Evolutionary conservation across 164 flowering plant genomes (phyloP), one percentile per base, ranked within the genome.

Genomic region (Piper longum): DNA sequence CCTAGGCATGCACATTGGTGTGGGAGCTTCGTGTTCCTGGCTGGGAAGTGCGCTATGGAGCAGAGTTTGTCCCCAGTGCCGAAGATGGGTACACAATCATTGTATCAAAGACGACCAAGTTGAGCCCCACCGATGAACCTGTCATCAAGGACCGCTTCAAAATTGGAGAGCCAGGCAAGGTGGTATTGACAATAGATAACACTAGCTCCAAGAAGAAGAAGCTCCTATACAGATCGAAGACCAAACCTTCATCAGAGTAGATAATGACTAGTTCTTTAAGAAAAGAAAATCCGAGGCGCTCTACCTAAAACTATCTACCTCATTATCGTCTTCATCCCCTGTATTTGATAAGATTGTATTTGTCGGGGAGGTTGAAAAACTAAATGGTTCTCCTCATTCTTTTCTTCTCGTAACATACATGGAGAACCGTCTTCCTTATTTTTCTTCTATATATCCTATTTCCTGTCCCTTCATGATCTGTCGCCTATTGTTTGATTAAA

Each of bases 21-120:
- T 90, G 97, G 97, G 95, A 86, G 75, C 63, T 79, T 5, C 73
- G 95, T 73, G 95, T 86, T 1, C 71, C 82, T 11, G 95, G 97
- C 7, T 88, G 95, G 92, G 97, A 88, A 3, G 85, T 86, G 41
- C 78, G 71, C 64, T 87, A 82, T 64, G 82, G 83, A 19, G 89
- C 92, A 7, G 93, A 90, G 56, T 90, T 84, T 56, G 86, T 78
- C 41, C 97, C 97, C 0, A 63, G 62, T n/a, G 78, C 79, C 2
- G 88, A 82, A 63, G 88, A 77, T 11, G 84, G 79, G 36, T 90
- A 90, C 80, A 87, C 95, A 0, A 80, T 85, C 48, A 84, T 86
- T 13, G 75, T 90, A 1, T 78, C 78, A 55, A 90, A 90, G 78
- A 40, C 82, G 0, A 82, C 83, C 72, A 90, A 86, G 78, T 17